phyloP scores from a whole-genome alignment of 768 basidiomycete genomes.

The Collybiopsis luxurians region DNA sequence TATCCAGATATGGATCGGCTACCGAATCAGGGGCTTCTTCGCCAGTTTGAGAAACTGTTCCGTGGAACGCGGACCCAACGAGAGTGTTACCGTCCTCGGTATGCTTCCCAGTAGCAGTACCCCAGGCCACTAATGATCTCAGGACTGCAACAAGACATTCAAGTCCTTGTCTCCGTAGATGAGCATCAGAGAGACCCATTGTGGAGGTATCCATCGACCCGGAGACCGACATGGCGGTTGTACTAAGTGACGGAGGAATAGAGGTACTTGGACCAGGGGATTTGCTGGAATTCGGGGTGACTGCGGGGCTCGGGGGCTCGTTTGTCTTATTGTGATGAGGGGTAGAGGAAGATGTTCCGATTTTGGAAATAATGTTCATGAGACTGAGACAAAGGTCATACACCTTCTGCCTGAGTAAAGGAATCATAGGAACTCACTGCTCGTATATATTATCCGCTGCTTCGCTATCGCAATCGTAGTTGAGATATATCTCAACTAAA shows the following conservation, averaged over 20 bases:
- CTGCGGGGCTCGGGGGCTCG: constrained; percentile 61
- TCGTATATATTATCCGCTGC: constrained; percentile 98
- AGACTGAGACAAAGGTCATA: no score
- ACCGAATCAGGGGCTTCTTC: constrained; percentile 54
- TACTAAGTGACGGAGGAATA: constrained; percentile 56
- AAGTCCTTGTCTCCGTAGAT: constrained; percentile 87
- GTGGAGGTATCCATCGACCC: constrained; percentile 66
- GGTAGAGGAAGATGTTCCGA: constrained; percentile 60
- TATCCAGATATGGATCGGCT: constrained; percentile 57
- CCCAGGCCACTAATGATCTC: constrained; percentile 90
- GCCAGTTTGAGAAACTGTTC: constrained; percentile 37
- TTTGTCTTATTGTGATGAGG: constrained; percentile 43
- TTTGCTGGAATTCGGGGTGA: constrained; percentile 40
- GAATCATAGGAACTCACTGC: constrained; percentile 50
- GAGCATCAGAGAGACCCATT: constrained; percentile 75
- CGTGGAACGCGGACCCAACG: constrained; percentile 28
- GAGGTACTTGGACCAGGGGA: constrained; percentile 38
- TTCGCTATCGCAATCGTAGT: constrained; percentile 97
- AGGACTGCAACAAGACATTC: constrained; percentile 90
- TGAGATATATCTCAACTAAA: constrained; percentile 96
- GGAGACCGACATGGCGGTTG: constrained; percentile 60
- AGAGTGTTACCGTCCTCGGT: constrained; percentile 33
- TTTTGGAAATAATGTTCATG: constrained; percentile 95
- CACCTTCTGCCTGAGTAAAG: no score
- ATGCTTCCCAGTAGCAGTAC: constrained; percentile 52